Percentiles rank a stretch among this genome's conserved stretches.
Evolutionary conservation across 2,329 filamentous ascomycete genomes (phyloP).

Genomic region (Neofusicoccum ribis): DNA sequence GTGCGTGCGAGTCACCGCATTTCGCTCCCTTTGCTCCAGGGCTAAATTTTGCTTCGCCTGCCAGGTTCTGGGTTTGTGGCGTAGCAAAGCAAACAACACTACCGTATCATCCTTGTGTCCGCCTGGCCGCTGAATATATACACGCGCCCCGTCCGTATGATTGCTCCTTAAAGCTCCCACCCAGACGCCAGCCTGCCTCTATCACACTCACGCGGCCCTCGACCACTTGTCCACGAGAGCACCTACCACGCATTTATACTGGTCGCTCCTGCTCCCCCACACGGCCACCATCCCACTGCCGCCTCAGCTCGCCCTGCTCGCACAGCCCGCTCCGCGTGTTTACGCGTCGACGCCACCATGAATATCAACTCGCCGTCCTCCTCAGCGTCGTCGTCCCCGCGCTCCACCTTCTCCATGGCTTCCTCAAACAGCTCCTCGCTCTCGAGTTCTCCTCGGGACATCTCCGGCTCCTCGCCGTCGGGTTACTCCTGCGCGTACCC

Average conservation of each 20-base stretch:
- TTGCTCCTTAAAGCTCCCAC: background rate
- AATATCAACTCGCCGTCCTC: constrained; percentile 10
- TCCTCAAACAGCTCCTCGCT: constrained; percentile 33
- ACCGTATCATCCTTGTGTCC: background rate
- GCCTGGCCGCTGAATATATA: constrained; percentile 5
- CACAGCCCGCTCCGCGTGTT: background rate
- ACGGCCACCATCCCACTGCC: background rate
- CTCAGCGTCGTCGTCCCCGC: constrained; percentile 38
- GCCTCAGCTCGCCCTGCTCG: background rate
- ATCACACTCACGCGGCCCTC: constrained; percentile 13
- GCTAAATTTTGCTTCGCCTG: background rate
- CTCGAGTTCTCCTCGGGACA: constrained; percentile 28
- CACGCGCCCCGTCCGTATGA: constrained; percentile 11
- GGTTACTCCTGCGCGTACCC: constrained; percentile 42
- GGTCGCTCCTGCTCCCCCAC: background rate
- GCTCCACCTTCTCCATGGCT: constrained; percentile 36
- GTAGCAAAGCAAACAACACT: constrained; percentile 15
- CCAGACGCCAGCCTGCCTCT: background rate
- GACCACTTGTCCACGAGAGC: constrained; percentile 1
- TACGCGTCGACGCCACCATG: constrained; percentile 7
- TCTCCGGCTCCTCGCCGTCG: constrained; percentile 22
- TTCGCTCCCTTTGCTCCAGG: background rate
- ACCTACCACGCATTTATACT: background rate
- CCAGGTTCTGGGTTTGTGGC: background rate
- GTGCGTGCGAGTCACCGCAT: background rate